phyloP scores from a whole-genome alignment of 2,329 filamentous ascomycete species.

The Xylaria sp. region DNA sequence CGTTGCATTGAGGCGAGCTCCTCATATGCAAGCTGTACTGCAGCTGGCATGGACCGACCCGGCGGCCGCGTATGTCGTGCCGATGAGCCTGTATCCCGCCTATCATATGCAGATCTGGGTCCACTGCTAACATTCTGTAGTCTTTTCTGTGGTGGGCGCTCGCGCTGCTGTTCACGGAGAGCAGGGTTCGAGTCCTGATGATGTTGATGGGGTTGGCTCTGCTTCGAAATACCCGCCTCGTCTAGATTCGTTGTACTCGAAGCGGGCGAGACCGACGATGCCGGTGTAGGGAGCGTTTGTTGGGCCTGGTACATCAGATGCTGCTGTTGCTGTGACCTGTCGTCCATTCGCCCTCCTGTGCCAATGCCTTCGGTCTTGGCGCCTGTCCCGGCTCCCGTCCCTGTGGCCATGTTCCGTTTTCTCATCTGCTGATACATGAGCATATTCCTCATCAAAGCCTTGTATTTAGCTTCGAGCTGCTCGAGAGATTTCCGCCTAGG shows the following conservation, averaged over 20 bases:
- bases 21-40: slow-evolving; percentile 39
- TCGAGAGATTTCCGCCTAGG: slow-evolving; percentile 40
- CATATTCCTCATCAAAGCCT: slow-evolving; percentile 44
- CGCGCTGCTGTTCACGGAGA: slow-evolving; percentile 34
- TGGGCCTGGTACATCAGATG: slow-evolving; percentile 34
- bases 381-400: slow-evolving; percentile 16
- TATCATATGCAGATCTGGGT: slow-evolving; percentile 35
- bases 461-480: slow-evolving; percentile 42
- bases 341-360: slow-evolving; percentile 25
- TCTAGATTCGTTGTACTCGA: slow-evolving; percentile 30
- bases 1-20: slow-evolving; percentile 35
- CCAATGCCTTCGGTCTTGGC: slow-evolving; percentile 23
- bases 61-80: slow-evolving; percentile 26
- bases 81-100: slow-evolving; percentile 24
- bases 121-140: slow-evolving; percentile 31
- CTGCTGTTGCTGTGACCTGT: slow-evolving; percentile 34
- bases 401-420: slow-evolving; percentile 25
- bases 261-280: slow-evolving; percentile 34
- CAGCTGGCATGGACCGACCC: slow-evolving; percentile 32
- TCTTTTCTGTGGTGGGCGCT: slow-evolving; percentile 37
- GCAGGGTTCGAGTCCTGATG: slow-evolving; percentile 20
- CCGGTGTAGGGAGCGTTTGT: slow-evolving; percentile 33
- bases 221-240: slow-evolving; percentile 13
- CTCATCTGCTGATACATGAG: slow-evolving; percentile 41
- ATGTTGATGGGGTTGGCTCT: slow-evolving; percentile 29